Evolutionary conservation across 1,139 yeast species (phyloP).

Genomic region (Arxiozyma heterogenica): DNA sequence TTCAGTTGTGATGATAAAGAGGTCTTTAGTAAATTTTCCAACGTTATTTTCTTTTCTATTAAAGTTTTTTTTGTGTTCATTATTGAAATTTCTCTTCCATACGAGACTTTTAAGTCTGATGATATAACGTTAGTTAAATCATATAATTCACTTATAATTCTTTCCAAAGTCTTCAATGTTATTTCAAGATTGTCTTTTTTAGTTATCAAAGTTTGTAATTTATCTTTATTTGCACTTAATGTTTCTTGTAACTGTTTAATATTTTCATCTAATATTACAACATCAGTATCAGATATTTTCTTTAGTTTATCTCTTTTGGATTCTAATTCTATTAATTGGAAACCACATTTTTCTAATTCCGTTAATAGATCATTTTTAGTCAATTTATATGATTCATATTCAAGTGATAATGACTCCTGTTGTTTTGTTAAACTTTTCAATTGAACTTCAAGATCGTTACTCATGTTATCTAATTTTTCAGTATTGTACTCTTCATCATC

Average conservation of each 20-base stretch:
- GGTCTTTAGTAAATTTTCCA: not conserved
- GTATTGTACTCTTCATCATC: conserved; percentile 20
- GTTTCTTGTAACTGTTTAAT: conserved; percentile 49
- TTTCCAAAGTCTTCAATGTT: conserved; percentile 50
- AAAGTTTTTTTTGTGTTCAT: conserved; percentile 22
- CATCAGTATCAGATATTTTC: conserved; percentile 54
- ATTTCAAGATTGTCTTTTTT: conserved; percentile 44
- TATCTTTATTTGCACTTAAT: conserved; percentile 37
- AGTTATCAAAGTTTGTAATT: conserved; percentile 38
- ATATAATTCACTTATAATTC: conserved; percentile 24
- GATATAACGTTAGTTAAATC: conserved; percentile 24
- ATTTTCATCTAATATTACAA: conserved; percentile 46
- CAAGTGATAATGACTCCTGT: conserved; percentile 58
- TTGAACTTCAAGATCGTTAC: conserved; percentile 52
- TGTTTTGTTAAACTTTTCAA: conserved; percentile 51
- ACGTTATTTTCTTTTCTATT: conserved; percentile 2
- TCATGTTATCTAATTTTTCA: conserved; percentile 46
- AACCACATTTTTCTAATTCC: conserved; percentile 33
- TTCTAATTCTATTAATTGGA: conserved; percentile 42
- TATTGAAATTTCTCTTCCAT: conserved; percentile 19
- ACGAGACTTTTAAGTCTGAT: conserved; percentile 27
- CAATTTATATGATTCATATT: conserved; percentile 56
- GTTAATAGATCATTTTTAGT: conserved; percentile 52
- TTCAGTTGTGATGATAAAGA: not conserved
- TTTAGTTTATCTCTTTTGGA: conserved; percentile 53